These are phyloP conservation scores for Excoecaria cochinchinensis DNA, from an alignment of 345 rosid species.

Conservation along the genomic window DNA sequence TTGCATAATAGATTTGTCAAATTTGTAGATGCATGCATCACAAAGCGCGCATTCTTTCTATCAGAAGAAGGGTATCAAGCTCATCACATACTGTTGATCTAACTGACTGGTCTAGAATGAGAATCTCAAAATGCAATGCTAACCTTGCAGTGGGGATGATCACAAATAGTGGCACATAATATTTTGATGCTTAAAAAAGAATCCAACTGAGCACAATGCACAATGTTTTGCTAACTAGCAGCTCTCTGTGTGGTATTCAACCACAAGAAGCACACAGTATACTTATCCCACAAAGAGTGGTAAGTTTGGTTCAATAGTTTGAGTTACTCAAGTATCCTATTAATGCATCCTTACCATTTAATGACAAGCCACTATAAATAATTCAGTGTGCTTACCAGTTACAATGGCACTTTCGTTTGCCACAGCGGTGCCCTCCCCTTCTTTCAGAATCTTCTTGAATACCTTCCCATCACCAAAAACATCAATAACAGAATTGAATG, in stretches of 20 bases:
- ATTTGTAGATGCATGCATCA: background rate
- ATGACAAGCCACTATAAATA: background rate
- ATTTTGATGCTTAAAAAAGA: background rate
- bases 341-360: background rate
- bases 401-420: slow-evolving; percentile 60
- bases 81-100: background rate
- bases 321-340: background rate
- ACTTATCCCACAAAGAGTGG: background rate
- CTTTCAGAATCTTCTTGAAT: slow-evolving; percentile 55
- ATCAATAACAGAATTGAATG: slow-evolving; percentile 60
- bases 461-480: slow-evolving; percentile 53
- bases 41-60: background rate
- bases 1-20: background rate
- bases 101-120: background rate
- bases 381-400: slow-evolving; percentile 38
- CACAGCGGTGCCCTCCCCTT: slow-evolving; percentile 46
- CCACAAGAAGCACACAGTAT: background rate
- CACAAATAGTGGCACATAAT: background rate
- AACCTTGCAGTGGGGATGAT: background rate
- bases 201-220: background rate
- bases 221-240: background rate
- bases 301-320: background rate
- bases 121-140: background rate
- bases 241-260: background rate
- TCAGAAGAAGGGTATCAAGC: background rate